Conservation (phyloP, 768 basidiomycete species). For the Saitozyma sp. region DNA sequence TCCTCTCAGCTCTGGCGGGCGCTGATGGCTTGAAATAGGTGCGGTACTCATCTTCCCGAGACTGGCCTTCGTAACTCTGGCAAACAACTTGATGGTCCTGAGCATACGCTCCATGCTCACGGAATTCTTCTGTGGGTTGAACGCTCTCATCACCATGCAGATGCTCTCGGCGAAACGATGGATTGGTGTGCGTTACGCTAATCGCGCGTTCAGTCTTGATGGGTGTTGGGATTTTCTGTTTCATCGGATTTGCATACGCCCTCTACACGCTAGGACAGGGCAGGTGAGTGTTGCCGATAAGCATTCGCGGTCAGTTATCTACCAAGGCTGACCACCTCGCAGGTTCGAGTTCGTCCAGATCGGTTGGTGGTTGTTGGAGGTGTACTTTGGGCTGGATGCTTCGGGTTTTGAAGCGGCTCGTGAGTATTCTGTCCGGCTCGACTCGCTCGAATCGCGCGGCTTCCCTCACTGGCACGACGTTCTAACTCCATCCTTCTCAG, state of each 20-base stretch:
- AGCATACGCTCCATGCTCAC: conserved; percentile 79
- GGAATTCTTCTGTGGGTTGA: conserved; percentile 64
- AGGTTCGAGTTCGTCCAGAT: conserved; percentile 60
- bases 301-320: conserved; percentile 4
- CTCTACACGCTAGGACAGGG: conserved; percentile 77
- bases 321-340: background rate
- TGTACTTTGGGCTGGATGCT: conserved; percentile 87
- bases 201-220: conserved; percentile 36
- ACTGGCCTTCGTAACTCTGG: conserved; percentile 85
- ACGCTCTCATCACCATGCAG: no score
- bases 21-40: conserved; percentile 18
- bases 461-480: conserved; percentile 52
- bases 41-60: conserved; percentile 89
- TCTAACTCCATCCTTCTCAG: conserved; percentile 40
- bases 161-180: no score
- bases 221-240: conserved; percentile 57
- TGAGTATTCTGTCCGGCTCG: conserved; percentile 54
- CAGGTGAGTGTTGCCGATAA: conserved; percentile 7
- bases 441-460: conserved; percentile 2
- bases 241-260: conserved; percentile 84
- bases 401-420: conserved; percentile 80
- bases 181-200: background rate
- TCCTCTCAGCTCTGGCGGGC: background rate
- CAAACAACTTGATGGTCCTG: conserved; percentile 59
- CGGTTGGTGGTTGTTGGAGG: conserved; percentile 91